phyloP scores from a whole-genome alignment of 257 asterid species.

The Gentiana straminea region DNA sequence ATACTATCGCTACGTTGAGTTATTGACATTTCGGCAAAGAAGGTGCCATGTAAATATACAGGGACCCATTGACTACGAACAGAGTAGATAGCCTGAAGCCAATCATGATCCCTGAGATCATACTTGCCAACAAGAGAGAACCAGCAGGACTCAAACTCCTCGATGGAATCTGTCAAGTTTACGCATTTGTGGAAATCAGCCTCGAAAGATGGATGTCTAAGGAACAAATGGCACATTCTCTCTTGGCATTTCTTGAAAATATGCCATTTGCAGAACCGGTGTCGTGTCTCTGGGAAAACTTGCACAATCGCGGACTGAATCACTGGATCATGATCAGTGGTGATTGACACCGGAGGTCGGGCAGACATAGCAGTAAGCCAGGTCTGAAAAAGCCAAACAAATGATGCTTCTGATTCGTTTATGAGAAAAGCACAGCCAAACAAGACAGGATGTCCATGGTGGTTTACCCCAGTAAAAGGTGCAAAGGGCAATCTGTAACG shows the following conservation, averaged over 20 bases:
- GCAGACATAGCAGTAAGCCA: slow-evolving; percentile 91
- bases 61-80: slow-evolving; percentile 96
- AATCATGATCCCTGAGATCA: slow-evolving; percentile 63
- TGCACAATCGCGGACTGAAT: slow-evolving; percentile 70
- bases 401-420: slow-evolving; percentile 88
- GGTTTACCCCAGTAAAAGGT: slow-evolving; percentile 90
- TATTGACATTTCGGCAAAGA: slow-evolving; percentile 90
- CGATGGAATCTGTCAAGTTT: slow-evolving; percentile 59
- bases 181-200: slow-evolving; percentile 81
- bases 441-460: slow-evolving; percentile 91
- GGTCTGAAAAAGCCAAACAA: slow-evolving; percentile 75
- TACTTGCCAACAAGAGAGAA: slow-evolving; percentile 60
- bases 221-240: slow-evolving; percentile 68
- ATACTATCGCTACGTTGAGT: slow-evolving; percentile 81
- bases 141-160: slow-evolving; percentile 91
- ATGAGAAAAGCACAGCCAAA: slow-evolving; percentile 91
- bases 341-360: slow-evolving; percentile 64
- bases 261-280: slow-evolving; percentile 97
- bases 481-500: slow-evolving; percentile 91
- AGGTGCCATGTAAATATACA: slow-evolving; percentile 67
- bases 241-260: slow-evolving; percentile 94
- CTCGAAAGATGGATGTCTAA: slow-evolving; percentile 66
- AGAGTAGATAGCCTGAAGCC: slow-evolving; percentile 57
- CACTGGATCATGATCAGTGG: slow-evolving; percentile 76
- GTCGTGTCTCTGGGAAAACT: slow-evolving; percentile 74